phyloP scores from a whole-genome alignment of 192 early-diverging fungal species.

The Podila minutissima region DNA sequence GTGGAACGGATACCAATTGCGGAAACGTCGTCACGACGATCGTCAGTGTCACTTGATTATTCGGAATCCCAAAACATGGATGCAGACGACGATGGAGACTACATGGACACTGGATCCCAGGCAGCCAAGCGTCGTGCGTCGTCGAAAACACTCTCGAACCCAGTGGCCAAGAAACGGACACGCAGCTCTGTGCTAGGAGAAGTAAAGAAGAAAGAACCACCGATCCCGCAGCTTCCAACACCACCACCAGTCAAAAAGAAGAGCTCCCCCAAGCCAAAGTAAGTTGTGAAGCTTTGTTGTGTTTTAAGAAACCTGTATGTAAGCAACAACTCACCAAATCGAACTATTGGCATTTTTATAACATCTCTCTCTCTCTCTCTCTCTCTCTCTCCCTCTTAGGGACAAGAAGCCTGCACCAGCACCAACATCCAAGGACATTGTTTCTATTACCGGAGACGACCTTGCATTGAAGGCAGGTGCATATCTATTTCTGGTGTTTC shows the following conservation, averaged over 20 bases:
- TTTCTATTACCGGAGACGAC: constrained; percentile 21
- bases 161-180: constrained; percentile 17
- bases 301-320: too few species aligned
- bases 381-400: not conserved
- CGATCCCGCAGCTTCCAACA: not conserved
- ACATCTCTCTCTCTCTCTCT: too few species aligned
- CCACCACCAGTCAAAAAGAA: constrained; percentile 5
- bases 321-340: too few species aligned
- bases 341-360: not conserved
- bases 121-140: constrained; percentile 15
- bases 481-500: not conserved
- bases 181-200: constrained; percentile 8
- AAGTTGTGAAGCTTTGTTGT: not conserved
- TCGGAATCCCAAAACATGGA: not conserved
- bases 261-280: constrained; percentile 9
- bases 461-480: constrained; percentile 15
- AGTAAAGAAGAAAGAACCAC: constrained; percentile 13
- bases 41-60: not conserved
- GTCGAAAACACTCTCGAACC: constrained; percentile 1
- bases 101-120: constrained; percentile 5
- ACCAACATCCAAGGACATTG: constrained; percentile 2
- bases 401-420: not conserved
- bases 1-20: not conserved
- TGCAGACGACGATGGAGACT: constrained; percentile 10
- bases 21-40: not conserved